Evolutionary conservation across 306 rosid genomes (phyloP), one percentile per base, ranked within the genome.

Genomic region (Acacia acuminata): DNA sequence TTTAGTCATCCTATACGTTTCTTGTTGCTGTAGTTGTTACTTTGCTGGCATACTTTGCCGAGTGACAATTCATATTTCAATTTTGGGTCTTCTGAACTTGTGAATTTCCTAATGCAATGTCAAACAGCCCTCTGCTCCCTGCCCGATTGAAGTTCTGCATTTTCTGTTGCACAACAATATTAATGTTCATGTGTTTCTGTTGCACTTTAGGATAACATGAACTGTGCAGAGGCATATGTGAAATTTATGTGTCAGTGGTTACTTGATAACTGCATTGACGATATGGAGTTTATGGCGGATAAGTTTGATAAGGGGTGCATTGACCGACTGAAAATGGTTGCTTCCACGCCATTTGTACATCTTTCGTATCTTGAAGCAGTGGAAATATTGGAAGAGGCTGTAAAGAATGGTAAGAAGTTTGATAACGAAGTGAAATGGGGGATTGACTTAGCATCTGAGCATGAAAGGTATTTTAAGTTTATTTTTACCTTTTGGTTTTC

Each of bases 361-460:
- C 74, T 91, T 86, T 51, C 98, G 1, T 96, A 96, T 80, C 94
- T 97, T 11, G 93, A 92, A 85, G 99, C 99, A 3, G 94, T 96
- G 80, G 92, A 94, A 82, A 66, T 91, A 53, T 88, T 96, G 15
- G 93, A 79, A 65, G 94, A 92, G 73, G 90, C 99, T 77, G 91
- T 94, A 72, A 89, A 91, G 88, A 89, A 82, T 27, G 99, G 97
- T 45, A 90, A 92, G 84, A 84, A 83, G 84, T 96, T 96, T 88
- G 99, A 96, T 71, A 96, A 96, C 80, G 94, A 86, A 81, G 99
- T 96, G 48, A 92, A 94, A 84, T 96, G 98, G 98, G 98, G 99
- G 22, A 90, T 91, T 65, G 99, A 96, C 78, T 89, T 96, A 64
- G 97, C 99, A 69, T 96, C 98, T 45, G 97, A 96, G 85, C 98